A percentile compares a stretch with the other conserved stretches of the same genome.
phyloP scores from a whole-genome alignment of 164 flowering plant genomes.

The Annona cherimola region DNA sequence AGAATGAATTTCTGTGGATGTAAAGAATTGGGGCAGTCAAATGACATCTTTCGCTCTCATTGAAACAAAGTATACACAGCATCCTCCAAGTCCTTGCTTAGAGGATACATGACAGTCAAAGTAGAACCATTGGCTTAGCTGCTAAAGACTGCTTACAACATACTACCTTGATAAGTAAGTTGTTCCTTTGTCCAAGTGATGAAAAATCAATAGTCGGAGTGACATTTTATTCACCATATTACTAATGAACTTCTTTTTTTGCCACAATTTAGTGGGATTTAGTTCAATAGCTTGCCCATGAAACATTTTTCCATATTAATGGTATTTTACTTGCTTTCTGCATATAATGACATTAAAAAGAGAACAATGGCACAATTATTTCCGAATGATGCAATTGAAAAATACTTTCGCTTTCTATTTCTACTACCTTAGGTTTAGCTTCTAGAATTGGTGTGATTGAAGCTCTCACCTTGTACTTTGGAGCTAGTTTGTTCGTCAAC shows the following conservation, averaged over 20 bases:
- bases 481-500: conserved; percentile 69
- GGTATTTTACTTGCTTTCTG: conserved; percentile 2
- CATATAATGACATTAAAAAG: conserved; percentile 24
- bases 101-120: too few species aligned
- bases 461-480: conserved; percentile 70
- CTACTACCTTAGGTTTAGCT: conserved; percentile 82
- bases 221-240: too few species aligned
- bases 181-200: too few species aligned
- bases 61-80: too few species aligned
- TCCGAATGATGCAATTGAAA: conserved; percentile 34
- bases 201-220: not conserved
- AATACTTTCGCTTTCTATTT: conserved; percentile 77
- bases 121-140: conserved; percentile 79
- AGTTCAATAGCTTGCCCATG: too few species aligned
- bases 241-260: too few species aligned
- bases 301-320: not conserved
- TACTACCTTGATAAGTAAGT: too few species aligned
- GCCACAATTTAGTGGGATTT: too few species aligned
- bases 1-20: too few species aligned
- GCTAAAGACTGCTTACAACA: conserved; percentile 94
- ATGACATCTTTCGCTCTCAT: too few species aligned
- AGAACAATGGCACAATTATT: conserved; percentile 22
- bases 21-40: too few species aligned
- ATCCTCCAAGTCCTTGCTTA: too few species aligned
- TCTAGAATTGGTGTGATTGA: conserved; percentile 74